Evolutionary conservation across 2,329 filamentous ascomycete genomes (phyloP), one percentile per base, ranked within the genome.

Genomic region (Ophiognomonia clavigignenti-juglandacearum): DNA sequence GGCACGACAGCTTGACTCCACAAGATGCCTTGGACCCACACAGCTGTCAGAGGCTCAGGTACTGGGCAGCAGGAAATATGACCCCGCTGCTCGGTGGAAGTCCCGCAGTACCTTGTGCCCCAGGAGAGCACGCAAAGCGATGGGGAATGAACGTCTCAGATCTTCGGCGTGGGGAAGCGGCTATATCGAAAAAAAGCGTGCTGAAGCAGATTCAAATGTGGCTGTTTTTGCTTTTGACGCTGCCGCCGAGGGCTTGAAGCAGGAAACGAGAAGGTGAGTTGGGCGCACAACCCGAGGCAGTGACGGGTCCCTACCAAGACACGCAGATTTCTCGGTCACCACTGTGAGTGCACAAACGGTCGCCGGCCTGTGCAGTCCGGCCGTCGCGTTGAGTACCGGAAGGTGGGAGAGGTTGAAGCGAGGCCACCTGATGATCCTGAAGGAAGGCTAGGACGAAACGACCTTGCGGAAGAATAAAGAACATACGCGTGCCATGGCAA

Each of bases 41-140:
- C 22, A 32, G 20, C 40, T 24, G 22, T 27, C 24, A 43, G 39
- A 36, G 46, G 32, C 35, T 26, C 19, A 35, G 29, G 22, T 19
- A 26, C 16, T 16, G 22, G 31, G 23, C 19, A 29, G 32, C 26
- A 14, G 32, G 27, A 39, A 40, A 27, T 43, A 8, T 16, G 8
- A 16, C 13, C 35, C 46, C 46, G 39, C 34, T 40, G 26, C 19
- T 44, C 43, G 40, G 32, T 37, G 34, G 11, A 7, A 34, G 40
- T 37, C 22, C 39, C 40, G 26, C 35, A 34, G 42, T 34, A 36
- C 43, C 34, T 48, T 23, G 43, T 32, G 35, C 29, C n/a, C n/a
- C n/a, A n/a, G n/a, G n/a, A n/a, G n/a, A 20, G 26, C 27, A 35
- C 4, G 29, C 31, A 42, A 26, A 32, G 39, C 35, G 27, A 32